These are phyloP conservation scores for Monosporascus sp. DNA, from an alignment of 2,329 filamentous ascomycete genomes.

Conservation along the genomic window DNA sequence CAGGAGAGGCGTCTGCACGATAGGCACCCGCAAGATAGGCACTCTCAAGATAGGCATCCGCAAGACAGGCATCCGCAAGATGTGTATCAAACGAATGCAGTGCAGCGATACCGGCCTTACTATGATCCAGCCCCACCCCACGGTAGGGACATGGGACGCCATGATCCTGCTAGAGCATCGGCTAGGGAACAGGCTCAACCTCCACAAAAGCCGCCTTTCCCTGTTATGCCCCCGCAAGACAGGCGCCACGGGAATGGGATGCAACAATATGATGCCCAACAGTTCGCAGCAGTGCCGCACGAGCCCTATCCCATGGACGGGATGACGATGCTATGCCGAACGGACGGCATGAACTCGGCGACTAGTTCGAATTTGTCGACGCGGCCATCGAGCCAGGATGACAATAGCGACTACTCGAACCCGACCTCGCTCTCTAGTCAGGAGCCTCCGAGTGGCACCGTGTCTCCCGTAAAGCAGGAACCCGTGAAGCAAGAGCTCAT, in stretches of 20 bases:
- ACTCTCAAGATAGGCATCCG: too few species aligned
- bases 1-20: too few species aligned
- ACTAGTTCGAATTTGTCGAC: constrained; percentile 43
- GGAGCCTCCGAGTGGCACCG: constrained; percentile 68
- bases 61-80: not conserved
- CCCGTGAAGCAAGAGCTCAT: constrained; percentile 46
- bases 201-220: not conserved
- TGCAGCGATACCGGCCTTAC: constrained; percentile 29
- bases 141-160: not conserved
- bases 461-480: constrained; percentile 66
- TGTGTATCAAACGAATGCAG: not conserved
- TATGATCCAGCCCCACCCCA: not conserved
- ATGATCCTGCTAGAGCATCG: not conserved
- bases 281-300: constrained; percentile 71
- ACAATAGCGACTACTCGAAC: constrained; percentile 84
- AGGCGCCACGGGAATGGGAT: constrained; percentile 15
- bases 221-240: constrained; percentile 13
- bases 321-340: constrained; percentile 95
- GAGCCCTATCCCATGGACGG: constrained; percentile 93
- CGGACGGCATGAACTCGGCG: constrained; percentile 55
- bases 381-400: constrained; percentile 78
- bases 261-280: constrained; percentile 43
- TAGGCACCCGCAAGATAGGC: not conserved
- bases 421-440: constrained; percentile 84
- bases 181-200: not conserved